A percentile compares a stretch with the other conserved stretches of the same genome.
These are phyloP conservation scores for Fusarium temperatum DNA, from an alignment of 2,329 filamentous ascomycete genomes.

Conservation along the genomic window DNA sequence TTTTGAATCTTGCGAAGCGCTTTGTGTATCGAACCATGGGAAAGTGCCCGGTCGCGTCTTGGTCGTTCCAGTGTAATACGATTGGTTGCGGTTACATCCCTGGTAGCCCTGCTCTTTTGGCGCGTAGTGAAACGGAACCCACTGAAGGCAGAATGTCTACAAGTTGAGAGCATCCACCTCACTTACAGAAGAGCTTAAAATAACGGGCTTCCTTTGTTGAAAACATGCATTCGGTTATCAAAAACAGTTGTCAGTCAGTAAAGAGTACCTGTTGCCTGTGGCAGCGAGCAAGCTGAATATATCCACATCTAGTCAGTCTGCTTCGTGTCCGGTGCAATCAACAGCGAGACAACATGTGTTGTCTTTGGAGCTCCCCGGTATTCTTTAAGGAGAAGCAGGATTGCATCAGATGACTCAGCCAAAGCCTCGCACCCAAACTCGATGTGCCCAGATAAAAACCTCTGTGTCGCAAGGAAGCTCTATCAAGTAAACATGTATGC, in stretches of 20 bases:
- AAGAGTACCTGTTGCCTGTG: not conserved
- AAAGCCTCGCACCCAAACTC: not conserved
- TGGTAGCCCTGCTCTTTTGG: slow-evolving; percentile 8
- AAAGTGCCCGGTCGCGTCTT: slow-evolving; percentile 2
- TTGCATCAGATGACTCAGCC: not conserved
- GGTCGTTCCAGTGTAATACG: slow-evolving; percentile 14
- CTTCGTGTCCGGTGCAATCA: not conserved
- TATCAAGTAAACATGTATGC: not conserved
- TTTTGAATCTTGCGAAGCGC: slow-evolving; percentile 24
- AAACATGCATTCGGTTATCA: not conserved
- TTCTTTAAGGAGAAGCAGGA: not conserved
- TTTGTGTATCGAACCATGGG: slow-evolving; percentile 12
- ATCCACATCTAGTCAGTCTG: not conserved
- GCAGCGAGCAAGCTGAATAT: not conserved
- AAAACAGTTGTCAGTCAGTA: not conserved
- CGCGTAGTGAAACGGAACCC: slow-evolving; percentile 28
- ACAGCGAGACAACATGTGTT: not conserved
- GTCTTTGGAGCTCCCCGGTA: not conserved
- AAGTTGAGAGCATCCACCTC: not conserved
- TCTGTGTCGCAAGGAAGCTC: not conserved
- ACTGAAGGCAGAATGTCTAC: not conserved
- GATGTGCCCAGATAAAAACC: not conserved
- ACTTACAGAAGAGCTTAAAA: slow-evolving; percentile 8
- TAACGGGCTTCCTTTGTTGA: not conserved
- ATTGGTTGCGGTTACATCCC: slow-evolving; percentile 23